Evolutionary conservation across 352 stramenopile genomes (phyloP).

Genomic region (Phytophthora ohioensis): DNA sequence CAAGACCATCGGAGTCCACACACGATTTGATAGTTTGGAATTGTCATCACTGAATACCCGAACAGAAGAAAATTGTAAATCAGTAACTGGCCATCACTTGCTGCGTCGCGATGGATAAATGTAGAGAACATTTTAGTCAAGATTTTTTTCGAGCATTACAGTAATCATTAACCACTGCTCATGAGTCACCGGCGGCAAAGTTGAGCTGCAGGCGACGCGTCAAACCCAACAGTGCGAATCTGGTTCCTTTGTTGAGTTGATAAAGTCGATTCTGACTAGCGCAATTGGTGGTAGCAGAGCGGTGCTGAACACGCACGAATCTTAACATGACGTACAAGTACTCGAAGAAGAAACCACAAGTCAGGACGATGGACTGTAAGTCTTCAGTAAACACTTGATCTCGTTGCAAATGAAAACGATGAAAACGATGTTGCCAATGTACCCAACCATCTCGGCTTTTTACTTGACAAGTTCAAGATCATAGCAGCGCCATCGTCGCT

Average conservation of each 20-base stretch:
- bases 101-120: no score
- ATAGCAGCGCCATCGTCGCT: not conserved
- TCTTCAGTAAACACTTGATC: slow-evolving; percentile 4
- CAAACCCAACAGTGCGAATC: not conserved
- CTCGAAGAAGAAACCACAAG: slow-evolving; percentile 5
- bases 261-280: not conserved
- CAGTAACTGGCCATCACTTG: not conserved
- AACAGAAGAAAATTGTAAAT: not conserved
- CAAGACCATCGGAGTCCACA: not conserved
- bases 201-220: not conserved
- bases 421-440: slow-evolving; percentile 2
- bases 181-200: not conserved
- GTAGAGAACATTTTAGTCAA: not conserved
- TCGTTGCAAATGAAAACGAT: slow-evolving; percentile 3
- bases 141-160: not conserved
- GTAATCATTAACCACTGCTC: no score
- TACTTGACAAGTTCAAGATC: not conserved
- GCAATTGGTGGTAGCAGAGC: slow-evolving; percentile 11
- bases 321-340: slow-evolving; percentile 7
- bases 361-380: slow-evolving; percentile 4
- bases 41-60: not conserved
- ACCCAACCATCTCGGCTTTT: not conserved
- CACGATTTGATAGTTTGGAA: not conserved
- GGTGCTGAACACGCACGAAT: slow-evolving; percentile 14
- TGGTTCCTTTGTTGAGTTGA: slow-evolving; percentile 8